These are phyloP conservation scores for Flammula alnicola DNA, from an alignment of 1,284 basidiomycete genomes.

Conservation along the genomic window DNA sequence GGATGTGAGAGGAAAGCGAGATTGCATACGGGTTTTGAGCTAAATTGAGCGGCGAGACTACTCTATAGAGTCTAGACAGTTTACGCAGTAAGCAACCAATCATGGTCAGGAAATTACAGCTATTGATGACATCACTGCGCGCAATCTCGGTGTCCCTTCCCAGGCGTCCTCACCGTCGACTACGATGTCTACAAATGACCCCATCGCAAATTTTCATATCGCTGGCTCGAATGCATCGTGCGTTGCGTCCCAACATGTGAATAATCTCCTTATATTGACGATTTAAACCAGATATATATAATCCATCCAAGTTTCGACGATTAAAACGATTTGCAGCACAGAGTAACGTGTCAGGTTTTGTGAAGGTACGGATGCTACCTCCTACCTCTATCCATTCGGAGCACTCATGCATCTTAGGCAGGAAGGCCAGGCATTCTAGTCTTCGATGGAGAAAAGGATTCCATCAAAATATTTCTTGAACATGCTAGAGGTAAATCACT, in stretches of 20 bases:
- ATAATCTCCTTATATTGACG: background rate
- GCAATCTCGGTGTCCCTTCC: background rate
- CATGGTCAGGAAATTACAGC: constrained; percentile 15
- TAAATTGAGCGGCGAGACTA: background rate
- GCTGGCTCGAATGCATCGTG: constrained; percentile 45
- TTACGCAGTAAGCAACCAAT: constrained; percentile 16
- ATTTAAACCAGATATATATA: constrained; percentile 36
- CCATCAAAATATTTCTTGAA: constrained; percentile 39
- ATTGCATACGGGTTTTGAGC: constrained; percentile 16
- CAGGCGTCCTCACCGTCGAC: background rate
- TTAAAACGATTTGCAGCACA: constrained; percentile 40
- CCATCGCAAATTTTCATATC: constrained; percentile 32
- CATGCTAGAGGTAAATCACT: constrained; percentile 35
- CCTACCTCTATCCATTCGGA: constrained; percentile 6
- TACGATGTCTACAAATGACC: constrained; percentile 3
- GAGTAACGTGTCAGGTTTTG: constrained; percentile 40
- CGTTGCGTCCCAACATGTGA: constrained; percentile 10
- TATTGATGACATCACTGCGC: constrained; percentile 14
- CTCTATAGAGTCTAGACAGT: background rate
- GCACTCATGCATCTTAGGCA: constrained; percentile 15
- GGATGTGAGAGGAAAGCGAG: constrained; percentile 19
- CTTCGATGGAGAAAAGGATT: constrained; percentile 37
- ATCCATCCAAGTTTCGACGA: constrained; percentile 41
- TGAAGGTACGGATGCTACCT: constrained; percentile 32
- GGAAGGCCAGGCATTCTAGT: constrained; percentile 45